Evolutionary conservation across 768 basidiomycete genomes (phyloP).

Genomic region (Boletus bicolor): DNA sequence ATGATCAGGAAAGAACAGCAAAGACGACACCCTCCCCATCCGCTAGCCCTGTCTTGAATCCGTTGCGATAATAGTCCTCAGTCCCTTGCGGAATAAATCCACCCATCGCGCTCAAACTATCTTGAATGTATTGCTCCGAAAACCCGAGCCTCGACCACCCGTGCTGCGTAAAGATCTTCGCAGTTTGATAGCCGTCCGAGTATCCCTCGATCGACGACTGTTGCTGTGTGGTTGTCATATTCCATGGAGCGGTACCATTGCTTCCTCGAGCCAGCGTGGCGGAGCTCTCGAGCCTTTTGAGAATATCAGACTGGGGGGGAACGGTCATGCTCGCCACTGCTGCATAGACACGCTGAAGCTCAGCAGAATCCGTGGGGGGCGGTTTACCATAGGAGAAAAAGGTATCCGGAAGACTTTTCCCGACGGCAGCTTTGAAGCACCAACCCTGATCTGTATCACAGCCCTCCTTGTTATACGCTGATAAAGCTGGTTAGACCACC

Average conservation of each 20-base stretch:
- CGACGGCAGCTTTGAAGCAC: constrained; percentile 66
- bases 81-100: constrained; percentile 8
- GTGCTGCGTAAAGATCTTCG: constrained; percentile 50
- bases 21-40: constrained; percentile 15
- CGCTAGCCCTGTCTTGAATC: constrained; percentile 14
- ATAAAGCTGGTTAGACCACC: background rate
- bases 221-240: constrained; percentile 9
- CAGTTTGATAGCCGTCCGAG: constrained; percentile 55
- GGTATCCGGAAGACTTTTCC: constrained; percentile 49
- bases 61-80: constrained; percentile 8
- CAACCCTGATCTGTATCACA: constrained; percentile 59
- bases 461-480: constrained; percentile 60
- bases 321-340: constrained; percentile 13
- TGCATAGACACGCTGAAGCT: constrained; percentile 20
- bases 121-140: constrained; percentile 54
- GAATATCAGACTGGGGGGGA: constrained; percentile 13
- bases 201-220: constrained; percentile 42
- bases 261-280: background rate
- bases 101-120: constrained; percentile 33
- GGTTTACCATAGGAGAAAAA: constrained; percentile 53
- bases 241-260: background rate
- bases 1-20: constrained; percentile 5
- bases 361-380: constrained; percentile 18
- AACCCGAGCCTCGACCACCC: constrained; percentile 57
- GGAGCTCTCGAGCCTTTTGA: constrained; percentile 3